Conservation (phyloP, 192 early-diverging fungal genomes). For the Lobosporangium transversale region DNA sequence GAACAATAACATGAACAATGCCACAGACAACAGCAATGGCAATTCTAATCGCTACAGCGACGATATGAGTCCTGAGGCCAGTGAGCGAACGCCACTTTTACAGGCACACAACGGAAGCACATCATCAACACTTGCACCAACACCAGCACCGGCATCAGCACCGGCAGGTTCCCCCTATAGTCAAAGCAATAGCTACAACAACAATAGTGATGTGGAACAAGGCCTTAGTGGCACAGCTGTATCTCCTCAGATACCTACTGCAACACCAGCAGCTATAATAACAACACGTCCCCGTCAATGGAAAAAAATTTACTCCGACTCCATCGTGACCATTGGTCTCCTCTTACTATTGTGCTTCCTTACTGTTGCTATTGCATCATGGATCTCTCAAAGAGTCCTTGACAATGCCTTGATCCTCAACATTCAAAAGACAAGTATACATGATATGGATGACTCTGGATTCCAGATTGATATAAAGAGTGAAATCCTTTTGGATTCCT, state of each 20-base stretch:
- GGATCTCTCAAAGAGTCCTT: slow-evolving; percentile 33
- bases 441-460: slow-evolving; percentile 40
- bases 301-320: slow-evolving; percentile 3
- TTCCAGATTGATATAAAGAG: slow-evolving; percentile 40
- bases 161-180: no score
- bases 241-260: neutral
- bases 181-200: neutral
- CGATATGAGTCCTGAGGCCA: slow-evolving; percentile 4
- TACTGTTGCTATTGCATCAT: slow-evolving; percentile 4
- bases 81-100: slow-evolving; percentile 28
- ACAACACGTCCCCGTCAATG: slow-evolving; percentile 8
- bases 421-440: slow-evolving; percentile 33
- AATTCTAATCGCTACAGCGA: slow-evolving; percentile 6
- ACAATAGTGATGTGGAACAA: slow-evolving; percentile 6
- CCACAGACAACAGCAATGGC: neutral
- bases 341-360: slow-evolving; percentile 14
- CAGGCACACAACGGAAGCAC: slow-evolving; percentile 1
- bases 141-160: neutral
- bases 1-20: neutral
- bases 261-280: neutral
- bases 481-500: slow-evolving; percentile 19
- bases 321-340: slow-evolving; percentile 3
- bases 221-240: neutral
- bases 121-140: no score
- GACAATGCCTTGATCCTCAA: slow-evolving; percentile 38